Conservation (phyloP, 495 filamentous ascomycete species). For the Aspergillus cavernicola region DNA sequence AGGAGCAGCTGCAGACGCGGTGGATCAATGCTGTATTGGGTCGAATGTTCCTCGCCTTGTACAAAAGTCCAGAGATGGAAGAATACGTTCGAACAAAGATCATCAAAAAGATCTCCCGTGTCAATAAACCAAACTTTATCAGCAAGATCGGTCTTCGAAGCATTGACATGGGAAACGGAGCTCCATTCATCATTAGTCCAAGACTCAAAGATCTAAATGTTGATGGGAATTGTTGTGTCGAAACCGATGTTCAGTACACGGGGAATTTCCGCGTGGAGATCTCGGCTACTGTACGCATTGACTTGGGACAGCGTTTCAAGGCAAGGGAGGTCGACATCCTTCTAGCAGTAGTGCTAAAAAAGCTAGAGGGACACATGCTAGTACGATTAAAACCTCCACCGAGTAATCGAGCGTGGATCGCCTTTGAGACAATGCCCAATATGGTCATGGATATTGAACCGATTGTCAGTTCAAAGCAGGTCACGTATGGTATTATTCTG, state of each 20-base stretch:
- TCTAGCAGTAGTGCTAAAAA: conserved; percentile 80
- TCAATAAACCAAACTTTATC: conserved; percentile 87
- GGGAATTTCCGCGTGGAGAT: conserved; percentile 89
- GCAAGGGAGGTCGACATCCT: conserved; percentile 84
- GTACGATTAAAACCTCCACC: conserved; percentile 91
- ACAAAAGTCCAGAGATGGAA: conserved; percentile 79
- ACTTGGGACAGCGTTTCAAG: conserved; percentile 85
- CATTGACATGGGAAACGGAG: conserved; percentile 82
- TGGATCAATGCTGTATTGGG: conserved; percentile 94
- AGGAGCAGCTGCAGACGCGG: conserved; percentile 85
- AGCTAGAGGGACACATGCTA: conserved; percentile 77
- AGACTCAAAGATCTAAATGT: conserved; percentile 84
- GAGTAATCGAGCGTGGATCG: conserved; percentile 91
- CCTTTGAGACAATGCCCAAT: conserved; percentile 86
- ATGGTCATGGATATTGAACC: conserved; percentile 92
- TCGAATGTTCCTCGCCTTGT: conserved; percentile 79
- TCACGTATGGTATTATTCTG: conserved; percentile 87
- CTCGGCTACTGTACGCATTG: conserved; percentile 83
- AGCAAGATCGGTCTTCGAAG: conserved; percentile 72
- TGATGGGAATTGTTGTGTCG: conserved; percentile 81
- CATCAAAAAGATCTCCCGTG: conserved; percentile 91
- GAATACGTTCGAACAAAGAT: conserved; percentile 78
- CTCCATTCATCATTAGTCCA: conserved; percentile 87
- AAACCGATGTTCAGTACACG: conserved; percentile 81
- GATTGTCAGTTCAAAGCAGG: conserved; percentile 90